A percentile compares a stretch with the other conserved stretches of the same genome.
These are phyloP conservation scores for Trichophyton benhamiae DNA, from an alignment of 2,329 filamentous ascomycete genomes.

Conservation along the genomic window DNA sequence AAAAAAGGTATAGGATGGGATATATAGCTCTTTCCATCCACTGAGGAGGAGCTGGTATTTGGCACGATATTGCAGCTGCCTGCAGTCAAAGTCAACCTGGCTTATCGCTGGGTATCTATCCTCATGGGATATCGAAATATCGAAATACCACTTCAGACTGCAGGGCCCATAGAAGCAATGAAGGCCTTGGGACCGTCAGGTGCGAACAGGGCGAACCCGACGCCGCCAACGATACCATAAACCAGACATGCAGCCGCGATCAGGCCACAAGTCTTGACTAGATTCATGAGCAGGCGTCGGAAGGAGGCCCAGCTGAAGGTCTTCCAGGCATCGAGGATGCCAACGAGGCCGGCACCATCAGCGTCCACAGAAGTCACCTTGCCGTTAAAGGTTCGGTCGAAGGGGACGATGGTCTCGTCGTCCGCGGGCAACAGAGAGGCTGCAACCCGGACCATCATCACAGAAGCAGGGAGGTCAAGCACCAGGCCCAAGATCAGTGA, in stretches of 20 bases:
- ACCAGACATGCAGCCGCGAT: conserved; percentile 37
- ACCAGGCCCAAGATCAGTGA: conserved; percentile 41
- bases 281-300: conserved; percentile 60
- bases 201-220: conserved; percentile 41
- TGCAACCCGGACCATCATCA: conserved; percentile 70
- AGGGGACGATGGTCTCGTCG: conserved; percentile 73
- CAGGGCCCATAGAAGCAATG: background rate
- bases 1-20: no score
- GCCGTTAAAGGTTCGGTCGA: conserved; percentile 75
- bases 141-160: background rate
- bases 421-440: conserved; percentile 74
- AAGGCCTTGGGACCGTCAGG: background rate
- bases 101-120: background rate
- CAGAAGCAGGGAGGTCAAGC: conserved; percentile 61
- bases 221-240: conserved; percentile 39
- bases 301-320: conserved; percentile 63
- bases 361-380: conserved; percentile 62
- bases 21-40: no score
- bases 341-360: conserved; percentile 58
- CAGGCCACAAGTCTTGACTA: conserved; percentile 57
- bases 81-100: background rate
- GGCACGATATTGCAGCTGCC: no score
- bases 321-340: conserved; percentile 64
- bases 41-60: background rate
- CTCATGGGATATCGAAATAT: no score